Evolutionary conservation across 2,329 filamentous ascomycete species (phyloP).

Genomic region (Neofusicoccum ribis): DNA sequence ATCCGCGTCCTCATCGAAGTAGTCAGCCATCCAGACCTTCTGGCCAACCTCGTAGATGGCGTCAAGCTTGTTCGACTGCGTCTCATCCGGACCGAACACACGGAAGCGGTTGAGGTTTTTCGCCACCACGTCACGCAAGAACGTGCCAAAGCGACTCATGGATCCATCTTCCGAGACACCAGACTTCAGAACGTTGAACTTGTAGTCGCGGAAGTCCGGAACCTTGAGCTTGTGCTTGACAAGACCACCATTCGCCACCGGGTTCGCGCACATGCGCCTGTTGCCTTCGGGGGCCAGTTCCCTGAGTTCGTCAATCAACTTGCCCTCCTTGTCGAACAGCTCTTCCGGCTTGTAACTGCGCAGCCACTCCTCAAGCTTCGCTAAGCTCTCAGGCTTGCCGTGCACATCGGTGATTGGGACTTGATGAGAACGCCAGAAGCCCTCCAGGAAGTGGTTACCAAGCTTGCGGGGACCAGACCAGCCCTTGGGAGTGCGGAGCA

Average conservation of each 20-base stretch:
- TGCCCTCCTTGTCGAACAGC: conserved; percentile 65
- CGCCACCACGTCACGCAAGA: conserved; percentile 67
- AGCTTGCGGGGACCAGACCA: conserved; percentile 76
- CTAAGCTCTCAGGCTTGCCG: conserved; percentile 65
- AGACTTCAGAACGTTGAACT: conserved; percentile 61
- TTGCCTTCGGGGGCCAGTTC: conserved; percentile 65
- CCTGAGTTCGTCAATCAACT: conserved; percentile 62
- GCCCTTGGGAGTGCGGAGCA: conserved; percentile 75
- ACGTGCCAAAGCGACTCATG: conserved; percentile 69
- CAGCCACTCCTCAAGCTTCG: conserved; percentile 75
- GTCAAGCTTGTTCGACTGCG: conserved; percentile 75
- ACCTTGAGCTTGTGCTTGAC: conserved; percentile 67
- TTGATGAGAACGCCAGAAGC: conserved; percentile 79
- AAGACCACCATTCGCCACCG: conserved; percentile 70
- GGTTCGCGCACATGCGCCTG: conserved; percentile 75
- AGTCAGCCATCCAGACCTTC: conserved; percentile 79
- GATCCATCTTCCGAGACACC: conserved; percentile 60
- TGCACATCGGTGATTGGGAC: conserved; percentile 72
- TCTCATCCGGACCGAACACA: conserved; percentile 78
- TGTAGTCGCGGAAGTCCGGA: conserved; percentile 70
- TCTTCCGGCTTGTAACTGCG: conserved; percentile 72
- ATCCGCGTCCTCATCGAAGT: conserved; percentile 73
- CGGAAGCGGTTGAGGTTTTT: conserved; percentile 69
- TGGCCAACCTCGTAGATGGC: conserved; percentile 72
- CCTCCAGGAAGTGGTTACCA: conserved; percentile 68